phyloP scores from a whole-genome alignment of 768 basidiomycete species.

The Rhodotorula graminis region DNA sequence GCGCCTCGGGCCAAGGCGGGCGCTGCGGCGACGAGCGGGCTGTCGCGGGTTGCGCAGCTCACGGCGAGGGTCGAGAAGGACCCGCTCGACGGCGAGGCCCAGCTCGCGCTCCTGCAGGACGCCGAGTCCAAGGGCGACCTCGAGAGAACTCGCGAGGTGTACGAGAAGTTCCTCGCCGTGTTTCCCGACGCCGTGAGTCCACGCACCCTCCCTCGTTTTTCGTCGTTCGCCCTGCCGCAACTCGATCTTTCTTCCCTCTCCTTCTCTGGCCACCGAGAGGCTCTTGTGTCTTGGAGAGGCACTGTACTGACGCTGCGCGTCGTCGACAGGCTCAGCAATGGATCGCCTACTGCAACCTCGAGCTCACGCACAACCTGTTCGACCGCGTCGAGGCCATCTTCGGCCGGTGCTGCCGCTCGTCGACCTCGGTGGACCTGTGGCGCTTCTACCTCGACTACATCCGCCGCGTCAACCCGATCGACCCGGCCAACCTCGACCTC shows the following conservation, averaged over 20 bases:
- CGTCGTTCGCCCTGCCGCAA: not conserved
- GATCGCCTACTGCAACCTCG: slow-evolving; percentile 68
- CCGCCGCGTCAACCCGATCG: slow-evolving; percentile 58
- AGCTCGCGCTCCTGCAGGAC: slow-evolving; percentile 70
- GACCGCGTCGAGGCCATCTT: slow-evolving; percentile 81
- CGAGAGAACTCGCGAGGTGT: slow-evolving; percentile 71
- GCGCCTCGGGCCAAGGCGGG: slow-evolving; percentile 1
- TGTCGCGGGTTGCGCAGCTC: slow-evolving; percentile 39
- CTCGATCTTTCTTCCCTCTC: not conserved
- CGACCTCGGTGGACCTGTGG: slow-evolving; percentile 85
- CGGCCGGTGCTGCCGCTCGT: slow-evolving; percentile 74
- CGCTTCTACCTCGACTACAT: slow-evolving; percentile 91
- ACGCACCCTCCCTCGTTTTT: not conserved
- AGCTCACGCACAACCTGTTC: slow-evolving; percentile 55
- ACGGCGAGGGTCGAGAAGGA: slow-evolving; percentile 50
- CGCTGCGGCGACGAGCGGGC: slow-evolving; percentile 1
- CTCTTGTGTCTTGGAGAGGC: not conserved
- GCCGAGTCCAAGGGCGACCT: slow-evolving; percentile 74
- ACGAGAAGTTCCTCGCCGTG: slow-evolving; percentile 71
- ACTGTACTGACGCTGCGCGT: not conserved
- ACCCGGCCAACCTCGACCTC: slow-evolving; percentile 43
- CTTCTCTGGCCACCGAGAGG: not conserved
- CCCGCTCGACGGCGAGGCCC: slow-evolving; percentile 69
- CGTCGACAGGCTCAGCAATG: slow-evolving; percentile 65
- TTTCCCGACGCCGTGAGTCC: slow-evolving; percentile 86